Evolutionary conservation across 1,139 yeast species (phyloP).

Genomic region (Saccharomyces uvarum): DNA sequence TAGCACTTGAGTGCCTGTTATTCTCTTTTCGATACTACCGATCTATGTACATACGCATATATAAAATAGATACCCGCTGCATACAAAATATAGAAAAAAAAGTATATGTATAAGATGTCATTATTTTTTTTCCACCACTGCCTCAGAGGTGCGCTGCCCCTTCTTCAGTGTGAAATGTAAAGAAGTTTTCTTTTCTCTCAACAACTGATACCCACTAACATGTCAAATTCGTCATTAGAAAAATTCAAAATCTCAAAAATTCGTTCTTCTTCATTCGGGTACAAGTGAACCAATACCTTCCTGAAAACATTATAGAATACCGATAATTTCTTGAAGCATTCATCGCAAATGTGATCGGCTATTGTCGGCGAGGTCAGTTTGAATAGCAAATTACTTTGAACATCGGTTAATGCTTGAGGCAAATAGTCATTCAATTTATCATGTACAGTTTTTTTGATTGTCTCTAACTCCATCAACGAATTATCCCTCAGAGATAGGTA

Average conservation of each 20-base stretch:
- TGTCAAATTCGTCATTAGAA: slow-evolving; percentile 48
- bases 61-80: slow-evolving; percentile 1
- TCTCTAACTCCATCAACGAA: slow-evolving; percentile 45
- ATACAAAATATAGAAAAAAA: neutral
- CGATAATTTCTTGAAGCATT: slow-evolving; percentile 43
- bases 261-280: slow-evolving; percentile 29
- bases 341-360: slow-evolving; percentile 47
- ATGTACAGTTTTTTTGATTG: slow-evolving; percentile 40
- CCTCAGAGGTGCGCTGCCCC: neutral
- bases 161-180: neutral
- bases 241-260: slow-evolving; percentile 26
- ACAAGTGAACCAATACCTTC: slow-evolving; percentile 34
- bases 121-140: neutral
- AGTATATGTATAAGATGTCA: neutral
- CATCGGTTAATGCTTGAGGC: slow-evolving; percentile 56
- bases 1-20: neutral
- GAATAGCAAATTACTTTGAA: slow-evolving; percentile 47
- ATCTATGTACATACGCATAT: neutral
- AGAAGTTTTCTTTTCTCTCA: neutral
- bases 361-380: slow-evolving; percentile 57
- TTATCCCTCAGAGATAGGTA: slow-evolving; percentile 62
- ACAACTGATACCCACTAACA: slow-evolving; percentile 54
- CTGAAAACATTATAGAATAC: slow-evolving; percentile 50
- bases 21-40: neutral
- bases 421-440: slow-evolving; percentile 45